Conservation (phyloP, 345 rosid genomes). For the Noccaea caerulescens region DNA sequence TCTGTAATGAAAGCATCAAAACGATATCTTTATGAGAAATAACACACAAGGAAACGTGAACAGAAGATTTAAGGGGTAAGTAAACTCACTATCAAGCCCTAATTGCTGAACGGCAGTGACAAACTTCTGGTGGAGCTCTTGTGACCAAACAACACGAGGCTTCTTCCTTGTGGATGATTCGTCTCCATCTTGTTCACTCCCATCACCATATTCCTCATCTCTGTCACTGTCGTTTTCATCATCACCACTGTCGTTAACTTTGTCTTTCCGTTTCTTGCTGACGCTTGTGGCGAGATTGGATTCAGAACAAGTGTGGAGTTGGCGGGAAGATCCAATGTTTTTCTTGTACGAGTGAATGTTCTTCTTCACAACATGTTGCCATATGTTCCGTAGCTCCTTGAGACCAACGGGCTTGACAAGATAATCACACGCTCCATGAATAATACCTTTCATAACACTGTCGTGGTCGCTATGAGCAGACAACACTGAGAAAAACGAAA, state of each 20-base stretch:
- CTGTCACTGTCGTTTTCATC: conserved; percentile 53
- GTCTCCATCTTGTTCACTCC: conserved; percentile 63
- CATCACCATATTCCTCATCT: conserved; percentile 69
- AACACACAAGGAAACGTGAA: neutral
- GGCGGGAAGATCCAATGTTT: conserved; percentile 36
- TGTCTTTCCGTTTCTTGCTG: conserved; percentile 67
- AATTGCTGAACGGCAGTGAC: conserved; percentile 83
- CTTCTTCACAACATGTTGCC: conserved; percentile 92
- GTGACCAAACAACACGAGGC: conserved; percentile 95
- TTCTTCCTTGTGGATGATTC: conserved; percentile 72
- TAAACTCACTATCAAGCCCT: conserved; percentile 81
- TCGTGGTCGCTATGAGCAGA: conserved; percentile 78
- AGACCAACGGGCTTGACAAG: conserved; percentile 78
- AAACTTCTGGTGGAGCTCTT: conserved; percentile 80
- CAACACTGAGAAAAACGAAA: conserved; percentile 60
- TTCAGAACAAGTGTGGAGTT: conserved; percentile 23
- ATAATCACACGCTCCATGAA: conserved; percentile 91
- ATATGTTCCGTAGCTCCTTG: conserved; percentile 88
- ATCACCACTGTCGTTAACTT: conserved; percentile 33
- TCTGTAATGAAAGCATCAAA: conserved; percentile 50
- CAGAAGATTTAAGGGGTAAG: conserved; percentile 1
- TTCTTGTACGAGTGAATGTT: conserved; percentile 45
- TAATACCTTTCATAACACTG: conserved; percentile 84
- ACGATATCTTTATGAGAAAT: neutral
- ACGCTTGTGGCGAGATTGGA: conserved; percentile 47